phyloP scores from a whole-genome alignment of 1,284 basidiomycete species.

The Leccinum fuscescens region DNA sequence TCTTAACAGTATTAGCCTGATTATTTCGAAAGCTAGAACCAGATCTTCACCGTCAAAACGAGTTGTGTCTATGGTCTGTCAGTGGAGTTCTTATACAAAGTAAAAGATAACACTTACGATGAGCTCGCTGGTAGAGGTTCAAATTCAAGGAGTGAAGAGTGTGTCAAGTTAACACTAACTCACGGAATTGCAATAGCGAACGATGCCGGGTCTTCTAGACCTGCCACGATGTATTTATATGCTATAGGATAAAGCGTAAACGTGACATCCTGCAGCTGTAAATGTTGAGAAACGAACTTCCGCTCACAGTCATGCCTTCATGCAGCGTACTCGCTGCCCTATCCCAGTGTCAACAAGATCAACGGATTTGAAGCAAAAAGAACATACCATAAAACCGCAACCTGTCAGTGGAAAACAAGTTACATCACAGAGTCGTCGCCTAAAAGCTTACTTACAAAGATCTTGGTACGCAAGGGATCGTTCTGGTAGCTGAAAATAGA shows the following conservation, averaged over 20 bases:
- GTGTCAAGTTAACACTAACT: neutral
- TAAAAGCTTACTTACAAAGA: slow-evolving; percentile 11
- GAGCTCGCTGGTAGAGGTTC: slow-evolving; percentile 16
- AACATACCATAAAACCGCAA: slow-evolving; percentile 5
- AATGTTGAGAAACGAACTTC: slow-evolving; percentile 5
- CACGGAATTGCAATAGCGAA: neutral
- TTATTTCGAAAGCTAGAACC: neutral
- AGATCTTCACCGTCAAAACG: slow-evolving; percentile 1
- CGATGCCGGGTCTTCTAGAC: neutral
- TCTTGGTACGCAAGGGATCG: slow-evolving; percentile 7
- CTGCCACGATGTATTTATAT: slow-evolving; percentile 17
- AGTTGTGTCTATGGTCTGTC: slow-evolving; percentile 1
- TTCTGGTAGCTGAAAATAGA: slow-evolving; percentile 11
- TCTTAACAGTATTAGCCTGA: neutral
- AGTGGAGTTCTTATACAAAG: neutral
- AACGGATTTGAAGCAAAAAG: neutral
- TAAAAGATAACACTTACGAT: slow-evolving; percentile 7
- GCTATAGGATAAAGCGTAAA: slow-evolving; percentile 2
- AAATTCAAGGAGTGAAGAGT: neutral
- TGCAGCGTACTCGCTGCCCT: slow-evolving; percentile 13
- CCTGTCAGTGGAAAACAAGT: neutral
- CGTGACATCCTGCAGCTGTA: neutral
- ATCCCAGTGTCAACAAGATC: neutral
- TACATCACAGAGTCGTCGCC: neutral
- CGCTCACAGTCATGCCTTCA: slow-evolving; percentile 2